Evolutionary conservation across 176 grass and related monocot species (phyloP).

Genomic region (Ampelocalamus luodianensis): DNA sequence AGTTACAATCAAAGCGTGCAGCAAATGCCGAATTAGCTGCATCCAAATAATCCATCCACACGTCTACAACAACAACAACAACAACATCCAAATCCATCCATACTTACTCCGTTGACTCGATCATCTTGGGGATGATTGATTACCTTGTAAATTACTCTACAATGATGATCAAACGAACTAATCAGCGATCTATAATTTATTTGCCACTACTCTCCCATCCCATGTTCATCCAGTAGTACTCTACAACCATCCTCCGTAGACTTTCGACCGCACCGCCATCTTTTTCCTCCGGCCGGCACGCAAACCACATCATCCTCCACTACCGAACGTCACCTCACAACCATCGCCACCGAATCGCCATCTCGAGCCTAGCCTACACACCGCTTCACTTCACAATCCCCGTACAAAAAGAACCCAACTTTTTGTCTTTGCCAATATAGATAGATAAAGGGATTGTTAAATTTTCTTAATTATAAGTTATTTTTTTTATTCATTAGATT

Average conservation of each 20-base stretch:
- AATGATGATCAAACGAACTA: background rate
- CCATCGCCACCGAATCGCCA: conserved; percentile 8
- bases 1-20: background rate
- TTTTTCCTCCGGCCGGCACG: conserved; percentile 12
- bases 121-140: background rate
- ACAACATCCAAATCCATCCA: background rate
- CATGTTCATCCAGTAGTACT: background rate
- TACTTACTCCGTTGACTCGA: background rate
- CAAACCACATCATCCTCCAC: conserved; percentile 44
- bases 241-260: background rate
- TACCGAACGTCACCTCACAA: conserved; percentile 23
- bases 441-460: too few species aligned
- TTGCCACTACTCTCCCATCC: conserved; percentile 3
- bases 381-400: background rate
- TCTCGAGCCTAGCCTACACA: background rate
- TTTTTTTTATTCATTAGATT: too few species aligned
- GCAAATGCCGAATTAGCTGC: background rate
- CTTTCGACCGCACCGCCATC: conserved; percentile 29
- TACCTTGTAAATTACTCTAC: conserved; percentile 39
- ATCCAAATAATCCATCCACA: background rate
- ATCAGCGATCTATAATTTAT: background rate
- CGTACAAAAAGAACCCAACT: background rate
- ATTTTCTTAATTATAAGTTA: too few species aligned
- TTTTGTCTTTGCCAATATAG: background rate
- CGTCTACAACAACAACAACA: background rate